Evolutionary conservation across 352 stramenopile genomes (phyloP), one percentile per base, ranked within the genome.

Genomic region (Proteromonas lacertae): DNA sequence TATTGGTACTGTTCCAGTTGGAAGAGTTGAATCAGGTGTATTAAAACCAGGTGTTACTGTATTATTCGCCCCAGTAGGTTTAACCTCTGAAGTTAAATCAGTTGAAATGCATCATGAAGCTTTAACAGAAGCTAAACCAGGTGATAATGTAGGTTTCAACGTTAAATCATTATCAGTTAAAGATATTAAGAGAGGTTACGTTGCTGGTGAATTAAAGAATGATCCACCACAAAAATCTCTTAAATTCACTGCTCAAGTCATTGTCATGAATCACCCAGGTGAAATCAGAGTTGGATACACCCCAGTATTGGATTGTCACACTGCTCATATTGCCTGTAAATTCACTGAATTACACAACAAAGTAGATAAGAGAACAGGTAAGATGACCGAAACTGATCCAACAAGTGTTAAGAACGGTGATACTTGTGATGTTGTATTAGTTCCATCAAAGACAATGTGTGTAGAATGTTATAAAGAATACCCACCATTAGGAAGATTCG

Each of bases 61-160:
- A 18, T 56, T 46, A 1, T 88, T 97, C 53, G 76, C 69, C 35
- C 82, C 80, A 29, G 50, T 56, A 29, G 72, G 69, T 43, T 44
- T 89, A 13, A 51, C 53, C n/a, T 79, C 71, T 19, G 69, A 88
- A 57, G 74, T 94, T 17, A 78, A 82, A 56, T 90, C 77, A 8
- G 62, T 94, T 21, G 80, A 96, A 56, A 81, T 88, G 58, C 77
- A 94, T 58, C 78, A 92, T 56, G 62, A 84, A 49, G 59, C 56
- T n/a, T 43, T 93, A 7, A 24, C 54, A 2, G 66, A 93, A 54
- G 82, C 79, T 39, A 32, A 65, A 13, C 68, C 81, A 12, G 80
- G 81, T 46, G 71, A 90, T 50, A 90, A 86, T 46, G 74, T 97
- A 35, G 79, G 82, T 41, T 92, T 97, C 58, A 90, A 89, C 52